Conservation (phyloP, 495 filamentous ascomycete species). For the Penicillium cosmopolitanum region DNA sequence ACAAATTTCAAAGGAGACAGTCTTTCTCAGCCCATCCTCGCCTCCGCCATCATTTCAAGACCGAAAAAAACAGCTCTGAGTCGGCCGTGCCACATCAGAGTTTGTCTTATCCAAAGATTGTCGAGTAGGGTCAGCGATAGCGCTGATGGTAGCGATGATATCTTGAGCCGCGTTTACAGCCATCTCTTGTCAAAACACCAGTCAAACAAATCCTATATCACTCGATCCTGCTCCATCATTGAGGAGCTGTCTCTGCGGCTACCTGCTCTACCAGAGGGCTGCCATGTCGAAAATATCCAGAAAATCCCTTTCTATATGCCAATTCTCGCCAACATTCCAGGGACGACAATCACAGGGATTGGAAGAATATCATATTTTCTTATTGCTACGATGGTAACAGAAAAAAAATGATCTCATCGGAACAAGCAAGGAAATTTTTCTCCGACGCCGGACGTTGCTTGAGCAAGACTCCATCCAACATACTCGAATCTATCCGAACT, state of each 20-base stretch:
- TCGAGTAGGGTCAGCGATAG: slow-evolving; percentile 1
- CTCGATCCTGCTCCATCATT: slow-evolving; percentile 9
- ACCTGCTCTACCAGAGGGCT: neutral
- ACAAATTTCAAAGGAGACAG: slow-evolving; percentile 17
- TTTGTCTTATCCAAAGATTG: slow-evolving; percentile 12
- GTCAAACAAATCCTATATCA: neutral
- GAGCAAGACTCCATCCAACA: slow-evolving; percentile 11
- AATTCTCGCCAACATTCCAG: slow-evolving; percentile 7
- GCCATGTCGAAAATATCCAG: slow-evolving; percentile 3
- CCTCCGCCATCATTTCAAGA: slow-evolving; percentile 6
- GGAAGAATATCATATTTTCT: slow-evolving; percentile 17
- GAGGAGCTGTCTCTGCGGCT: slow-evolving; percentile 7
- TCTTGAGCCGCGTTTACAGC: slow-evolving; percentile 5
- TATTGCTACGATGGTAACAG: slow-evolving; percentile 6
- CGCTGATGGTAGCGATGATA: neutral
- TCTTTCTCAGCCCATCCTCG: slow-evolving; percentile 16
- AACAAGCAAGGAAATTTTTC: slow-evolving; percentile 10
- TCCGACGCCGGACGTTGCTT: slow-evolving; percentile 11
- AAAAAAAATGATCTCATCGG: neutral
- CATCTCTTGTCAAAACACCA: slow-evolving; percentile 3
- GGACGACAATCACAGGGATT: slow-evolving; percentile 8
- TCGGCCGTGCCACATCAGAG: neutral
- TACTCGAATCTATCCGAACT: slow-evolving; percentile 14
- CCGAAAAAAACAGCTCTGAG: neutral
- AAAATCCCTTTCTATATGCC: slow-evolving; percentile 16